Percentiles rank a stretch among this genome's conserved stretches.
These are phyloP conservation scores for Venturia nashicola DNA, from an alignment of 2,329 filamentous ascomycete genomes.

Conservation along the genomic window DNA sequence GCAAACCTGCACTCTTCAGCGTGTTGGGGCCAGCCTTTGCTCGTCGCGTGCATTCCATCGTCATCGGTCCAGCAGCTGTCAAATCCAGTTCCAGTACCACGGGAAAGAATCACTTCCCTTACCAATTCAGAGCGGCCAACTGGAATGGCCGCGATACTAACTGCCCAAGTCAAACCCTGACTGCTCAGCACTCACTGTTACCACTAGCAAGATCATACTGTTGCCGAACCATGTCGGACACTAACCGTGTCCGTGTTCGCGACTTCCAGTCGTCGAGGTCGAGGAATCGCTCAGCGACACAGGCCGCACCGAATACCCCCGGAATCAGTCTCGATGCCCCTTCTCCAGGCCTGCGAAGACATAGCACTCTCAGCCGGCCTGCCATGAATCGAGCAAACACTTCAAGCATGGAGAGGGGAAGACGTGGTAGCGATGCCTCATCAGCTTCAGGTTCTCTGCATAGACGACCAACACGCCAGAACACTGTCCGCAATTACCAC, in stretches of 20 bases:
- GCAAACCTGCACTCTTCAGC: background rate
- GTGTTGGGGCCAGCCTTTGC: background rate
- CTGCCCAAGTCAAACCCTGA: background rate
- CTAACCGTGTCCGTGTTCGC: background rate
- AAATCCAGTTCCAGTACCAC: background rate
- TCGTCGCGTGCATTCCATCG: background rate
- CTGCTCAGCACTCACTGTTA: background rate
- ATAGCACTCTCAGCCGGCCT: background rate
- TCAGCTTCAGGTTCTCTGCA: background rate
- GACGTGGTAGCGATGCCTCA: background rate
- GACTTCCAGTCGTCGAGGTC: background rate
- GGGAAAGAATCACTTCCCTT: background rate
- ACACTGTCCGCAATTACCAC: constrained; percentile 34
- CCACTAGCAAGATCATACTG: background rate
- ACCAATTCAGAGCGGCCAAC: background rate
- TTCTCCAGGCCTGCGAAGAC: background rate
- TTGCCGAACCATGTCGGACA: background rate
- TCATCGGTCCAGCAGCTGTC: background rate
- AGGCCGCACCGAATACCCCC: background rate
- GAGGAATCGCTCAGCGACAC: background rate
- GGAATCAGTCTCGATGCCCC: background rate
- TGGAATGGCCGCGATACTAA: background rate
- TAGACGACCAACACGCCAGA: constrained; percentile 27
- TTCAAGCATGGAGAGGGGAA: background rate
- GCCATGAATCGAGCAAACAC: background rate